Conservation (phyloP, 495 filamentous ascomycete species). For the Neurospora sublineolata region DNA sequence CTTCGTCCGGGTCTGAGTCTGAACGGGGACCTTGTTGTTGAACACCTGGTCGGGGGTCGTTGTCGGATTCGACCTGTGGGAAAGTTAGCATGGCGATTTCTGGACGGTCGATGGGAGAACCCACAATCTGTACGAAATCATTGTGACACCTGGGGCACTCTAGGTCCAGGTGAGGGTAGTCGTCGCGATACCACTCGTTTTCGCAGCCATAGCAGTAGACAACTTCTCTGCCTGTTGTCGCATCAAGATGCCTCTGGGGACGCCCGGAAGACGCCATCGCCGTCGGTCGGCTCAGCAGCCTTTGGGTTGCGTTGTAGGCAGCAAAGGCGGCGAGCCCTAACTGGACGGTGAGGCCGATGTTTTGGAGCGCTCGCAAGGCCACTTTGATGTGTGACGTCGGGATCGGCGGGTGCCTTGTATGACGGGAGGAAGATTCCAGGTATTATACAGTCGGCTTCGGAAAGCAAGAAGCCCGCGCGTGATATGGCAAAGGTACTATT, state of each 20-base stretch:
- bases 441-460: not conserved
- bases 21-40: constrained; percentile 28
- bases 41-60: constrained; percentile 27
- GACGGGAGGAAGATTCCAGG: not conserved
- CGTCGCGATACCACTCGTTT: constrained; percentile 65
- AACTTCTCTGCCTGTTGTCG: constrained; percentile 44
- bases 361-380: constrained; percentile 37
- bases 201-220: constrained; percentile 74
- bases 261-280: constrained; percentile 22
- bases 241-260: constrained; percentile 26
- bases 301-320: constrained; percentile 28
- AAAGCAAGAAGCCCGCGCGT: not conserved
- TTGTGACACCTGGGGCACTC: constrained; percentile 64
- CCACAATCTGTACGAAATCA: constrained; percentile 78
- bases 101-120: constrained; percentile 15
- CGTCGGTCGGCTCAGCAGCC: constrained; percentile 24
- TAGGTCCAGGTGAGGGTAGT: constrained; percentile 38
- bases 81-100: constrained; percentile 12
- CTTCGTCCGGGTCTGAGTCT: constrained; percentile 37
- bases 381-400: constrained; percentile 18
- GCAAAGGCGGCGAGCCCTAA: constrained; percentile 38
- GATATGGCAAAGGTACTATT: not conserved
- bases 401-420: not conserved
- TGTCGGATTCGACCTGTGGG: constrained; percentile 25
- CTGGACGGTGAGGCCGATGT: constrained; percentile 36